Conservation (phyloP, 495 filamentous ascomycete genomes). For the Podospora comata region DNA sequence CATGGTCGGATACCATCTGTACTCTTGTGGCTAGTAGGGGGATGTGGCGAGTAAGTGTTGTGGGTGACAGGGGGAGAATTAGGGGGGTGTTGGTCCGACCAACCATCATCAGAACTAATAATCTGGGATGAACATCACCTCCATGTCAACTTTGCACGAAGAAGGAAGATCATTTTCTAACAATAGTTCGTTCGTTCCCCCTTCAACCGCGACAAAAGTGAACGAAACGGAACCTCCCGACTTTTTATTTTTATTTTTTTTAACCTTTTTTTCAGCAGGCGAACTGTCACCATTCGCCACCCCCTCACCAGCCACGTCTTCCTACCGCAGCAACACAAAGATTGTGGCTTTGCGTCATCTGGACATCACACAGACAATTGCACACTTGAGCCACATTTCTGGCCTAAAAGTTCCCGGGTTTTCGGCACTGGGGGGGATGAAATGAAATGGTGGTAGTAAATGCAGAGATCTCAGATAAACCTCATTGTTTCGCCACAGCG, state of each 20-base stretch:
- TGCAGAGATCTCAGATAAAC: background rate
- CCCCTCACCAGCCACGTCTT: background rate
- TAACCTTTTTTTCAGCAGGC: background rate
- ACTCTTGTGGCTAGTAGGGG: background rate
- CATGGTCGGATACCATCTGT: no score
- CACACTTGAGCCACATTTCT: background rate
- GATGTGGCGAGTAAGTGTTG: background rate
- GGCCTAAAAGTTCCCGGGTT: no score
- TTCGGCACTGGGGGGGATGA: no score
- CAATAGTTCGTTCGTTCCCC: background rate
- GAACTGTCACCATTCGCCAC: background rate
- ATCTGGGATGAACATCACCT: background rate
- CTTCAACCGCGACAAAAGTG: no score
- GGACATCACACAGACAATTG: background rate
- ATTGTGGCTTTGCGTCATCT: background rate
- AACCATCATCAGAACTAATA: background rate
- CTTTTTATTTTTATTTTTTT: no score
- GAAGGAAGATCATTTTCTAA: background rate
- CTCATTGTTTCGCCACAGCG: background rate
- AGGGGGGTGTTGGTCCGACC: background rate
- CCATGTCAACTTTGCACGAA: no score
- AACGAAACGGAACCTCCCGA: no score
- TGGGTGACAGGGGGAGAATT: background rate
- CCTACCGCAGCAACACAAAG: background rate
- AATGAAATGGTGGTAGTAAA: background rate